Conservation (phyloP, 805 yeast species). For the Hanseniaspora taiwanica region DNA sequence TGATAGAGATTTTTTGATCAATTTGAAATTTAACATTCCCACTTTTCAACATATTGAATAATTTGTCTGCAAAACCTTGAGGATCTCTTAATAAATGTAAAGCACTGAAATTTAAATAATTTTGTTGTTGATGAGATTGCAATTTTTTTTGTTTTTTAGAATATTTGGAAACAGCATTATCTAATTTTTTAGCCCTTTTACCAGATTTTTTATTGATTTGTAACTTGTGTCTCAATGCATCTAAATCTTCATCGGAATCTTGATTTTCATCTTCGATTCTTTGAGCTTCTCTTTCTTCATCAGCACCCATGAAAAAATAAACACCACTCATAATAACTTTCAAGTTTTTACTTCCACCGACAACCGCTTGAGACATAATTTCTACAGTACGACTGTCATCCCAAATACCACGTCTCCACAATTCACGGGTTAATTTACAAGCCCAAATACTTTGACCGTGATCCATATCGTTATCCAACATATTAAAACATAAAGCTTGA, state of each 20-base stretch:
- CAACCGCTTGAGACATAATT: slow-evolving; percentile 89
- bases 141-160: slow-evolving; percentile 52
- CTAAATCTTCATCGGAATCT: slow-evolving; percentile 65
- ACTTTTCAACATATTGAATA: slow-evolving; percentile 36
- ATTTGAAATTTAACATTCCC: slow-evolving; percentile 65
- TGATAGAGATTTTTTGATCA: slow-evolving; percentile 78
- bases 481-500: slow-evolving; percentile 81
- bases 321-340: slow-evolving; percentile 88
- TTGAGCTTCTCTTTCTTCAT: slow-evolving; percentile 61
- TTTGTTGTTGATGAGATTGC: slow-evolving; percentile 31
- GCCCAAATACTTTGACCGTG: slow-evolving; percentile 86
- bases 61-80: slow-evolving; percentile 87
- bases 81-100: slow-evolving; percentile 91
- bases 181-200: slow-evolving; percentile 71
- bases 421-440: slow-evolving; percentile 81
- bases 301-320: slow-evolving; percentile 86
- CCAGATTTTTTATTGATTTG: slow-evolving; percentile 70
- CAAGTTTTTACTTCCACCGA: slow-evolving; percentile 51
- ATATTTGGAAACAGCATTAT: slow-evolving; percentile 52
- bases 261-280: slow-evolving; percentile 54
- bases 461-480: slow-evolving; percentile 42
- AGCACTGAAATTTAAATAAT: slow-evolving; percentile 81
- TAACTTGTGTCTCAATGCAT: slow-evolving; percentile 64
- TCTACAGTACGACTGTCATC: slow-evolving; percentile 96
- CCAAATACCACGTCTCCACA: slow-evolving; percentile 98